phyloP scores from a whole-genome alignment of 2,329 filamentous ascomycete species.

The Hortaea sp. region DNA sequence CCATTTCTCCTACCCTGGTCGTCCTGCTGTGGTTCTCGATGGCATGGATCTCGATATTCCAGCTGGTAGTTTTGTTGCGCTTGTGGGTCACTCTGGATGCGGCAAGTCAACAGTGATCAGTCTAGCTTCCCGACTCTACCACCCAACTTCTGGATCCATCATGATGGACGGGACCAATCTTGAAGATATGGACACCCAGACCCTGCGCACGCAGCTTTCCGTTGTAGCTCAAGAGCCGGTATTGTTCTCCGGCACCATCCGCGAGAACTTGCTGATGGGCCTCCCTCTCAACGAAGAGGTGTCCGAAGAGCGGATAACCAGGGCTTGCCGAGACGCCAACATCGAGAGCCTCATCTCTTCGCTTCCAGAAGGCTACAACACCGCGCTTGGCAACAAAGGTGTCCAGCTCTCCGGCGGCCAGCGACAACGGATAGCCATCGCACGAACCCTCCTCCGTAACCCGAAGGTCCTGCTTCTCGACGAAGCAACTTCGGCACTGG shows the following conservation, averaged over 20 bases:
- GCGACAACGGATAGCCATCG: conserved; percentile 15
- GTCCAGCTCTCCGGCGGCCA: conserved; percentile 16
- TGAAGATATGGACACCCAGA: conserved; percentile 22
- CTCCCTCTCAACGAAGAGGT: conserved; percentile 7
- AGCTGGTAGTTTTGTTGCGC: conserved; percentile 50
- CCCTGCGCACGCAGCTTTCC: conserved; percentile 33
- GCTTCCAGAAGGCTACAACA: conserved; percentile 19
- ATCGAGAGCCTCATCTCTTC: conserved; percentile 12
- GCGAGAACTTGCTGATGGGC: conserved; percentile 27
- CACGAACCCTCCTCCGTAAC: conserved; percentile 12
- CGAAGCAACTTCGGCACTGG: conserved; percentile 16
- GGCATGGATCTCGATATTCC: conserved; percentile 26
- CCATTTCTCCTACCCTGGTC: conserved; percentile 21
- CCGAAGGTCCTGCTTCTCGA: conserved; percentile 14
- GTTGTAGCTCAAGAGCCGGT: conserved; percentile 39
- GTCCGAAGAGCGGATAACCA: background rate
- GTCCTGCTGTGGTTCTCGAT: conserved; percentile 21
- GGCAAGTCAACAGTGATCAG: conserved; percentile 64
- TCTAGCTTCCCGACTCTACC: conserved; percentile 57
- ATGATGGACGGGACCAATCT: conserved; percentile 32
- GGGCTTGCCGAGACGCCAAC: conserved; percentile 11
- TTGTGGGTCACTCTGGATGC: conserved; percentile 61
- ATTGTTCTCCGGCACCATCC: conserved; percentile 35
- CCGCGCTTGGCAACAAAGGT: conserved; percentile 13
- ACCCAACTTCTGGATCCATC: conserved; percentile 54